Conservation (phyloP, 768 basidiomycete genomes). For the Pluteus cervinus region DNA sequence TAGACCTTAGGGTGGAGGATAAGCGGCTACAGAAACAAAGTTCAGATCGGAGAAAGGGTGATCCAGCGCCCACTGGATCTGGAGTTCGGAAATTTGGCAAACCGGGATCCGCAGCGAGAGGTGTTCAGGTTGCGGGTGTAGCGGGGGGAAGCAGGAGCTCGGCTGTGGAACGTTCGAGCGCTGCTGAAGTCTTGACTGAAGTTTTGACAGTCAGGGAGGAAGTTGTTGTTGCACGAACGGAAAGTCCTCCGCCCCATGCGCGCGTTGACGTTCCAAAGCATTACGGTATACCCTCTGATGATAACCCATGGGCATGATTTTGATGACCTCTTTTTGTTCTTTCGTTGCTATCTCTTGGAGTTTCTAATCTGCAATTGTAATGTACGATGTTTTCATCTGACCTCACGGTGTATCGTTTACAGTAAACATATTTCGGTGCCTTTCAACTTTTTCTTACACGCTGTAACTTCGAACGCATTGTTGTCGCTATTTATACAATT, state of each 20-base stretch:
- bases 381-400: not conserved
- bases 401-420: not conserved
- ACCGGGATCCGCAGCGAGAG: conserved; percentile 37
- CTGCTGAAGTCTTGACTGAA: no score
- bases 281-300: conserved; percentile 33
- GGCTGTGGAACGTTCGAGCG: no score
- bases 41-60: conserved; percentile 55
- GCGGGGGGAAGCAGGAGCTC: no score
- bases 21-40: conserved; percentile 39
- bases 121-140: conserved; percentile 22
- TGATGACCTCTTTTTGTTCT: conserved; percentile 9
- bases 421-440: no score
- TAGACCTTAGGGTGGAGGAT: conserved; percentile 85
- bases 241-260: conserved; percentile 42
- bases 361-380: not conserved
- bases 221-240: conserved; percentile 24
- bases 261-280: conserved; percentile 22
- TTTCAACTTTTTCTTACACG: conserved; percentile 2
- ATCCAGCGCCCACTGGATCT: conserved; percentile 40
- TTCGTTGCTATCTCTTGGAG: conserved; percentile 10
- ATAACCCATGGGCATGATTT: conserved; percentile 55
- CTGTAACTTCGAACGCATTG: not conserved
- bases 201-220: conserved; percentile 11
- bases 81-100: conserved; percentile 49
- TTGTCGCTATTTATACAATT: not conserved